Base-by-base conservation (phyloP, 768 basidiomycete genomes). In the Amyloporia xantha region DNA sequence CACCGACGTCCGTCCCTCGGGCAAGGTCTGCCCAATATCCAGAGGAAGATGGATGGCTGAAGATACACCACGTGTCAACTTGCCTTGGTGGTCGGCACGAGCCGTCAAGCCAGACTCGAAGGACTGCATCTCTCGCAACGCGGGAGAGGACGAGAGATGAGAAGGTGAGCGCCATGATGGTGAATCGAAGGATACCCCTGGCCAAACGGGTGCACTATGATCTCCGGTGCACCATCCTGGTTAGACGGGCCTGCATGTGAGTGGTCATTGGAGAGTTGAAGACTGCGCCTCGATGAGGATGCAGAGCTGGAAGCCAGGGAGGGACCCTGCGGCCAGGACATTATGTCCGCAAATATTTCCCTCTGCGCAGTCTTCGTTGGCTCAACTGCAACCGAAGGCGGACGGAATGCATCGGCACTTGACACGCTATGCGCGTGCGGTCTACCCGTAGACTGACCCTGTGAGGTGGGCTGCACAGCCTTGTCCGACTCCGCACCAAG, bases 91-190 rank as follows among this genome's bases (percentile, higher is more conserved):
- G 28, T 66, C 73, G 41, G 85, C 84, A 20, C 81, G 76, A 0
- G 86, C 88, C 0, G 90, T 92, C 30, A 86, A 63, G 1, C 81
- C 82, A 3, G 88, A 91, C 55, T 92, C 90, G 59, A 91, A 92
- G 0, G 86, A 88, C 55, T 91, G 87, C 83, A 91, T 86, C 62
- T 84, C 84, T 20, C 88, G 82, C n/a, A 92, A 62, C 37, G 72
- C 70, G 3, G 77, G 79, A 1, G 62, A 57, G 17, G 60, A 58
- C 24, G 54, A 28, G 26, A 62, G 55, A 37, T 77, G 64, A 1
- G 69, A 45, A 1, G 68, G 64, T 6, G 73, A 70, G 27, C 67
- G 72, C 51, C 75, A 70, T 0, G 72, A 62, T 3, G 83, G 84
- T 0, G 78, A 72, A 47, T 82, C 81, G 56, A 84, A 89, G 2